These are phyloP conservation scores for Nepenthes mirabilis DNA, from an alignment of 148 eudicot genomes.

Conservation along the genomic window DNA sequence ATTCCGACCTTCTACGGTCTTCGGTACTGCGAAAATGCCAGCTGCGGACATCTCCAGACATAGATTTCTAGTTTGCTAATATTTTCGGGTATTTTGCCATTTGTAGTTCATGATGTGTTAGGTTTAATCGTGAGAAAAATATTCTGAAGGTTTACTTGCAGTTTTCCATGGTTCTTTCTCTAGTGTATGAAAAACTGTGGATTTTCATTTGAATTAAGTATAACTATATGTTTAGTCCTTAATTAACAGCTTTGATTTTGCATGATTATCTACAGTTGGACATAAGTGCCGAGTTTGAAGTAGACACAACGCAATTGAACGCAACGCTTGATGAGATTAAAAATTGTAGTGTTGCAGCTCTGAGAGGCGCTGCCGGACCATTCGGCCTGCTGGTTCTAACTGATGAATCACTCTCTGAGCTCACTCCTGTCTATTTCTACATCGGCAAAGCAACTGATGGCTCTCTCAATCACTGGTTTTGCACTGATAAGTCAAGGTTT, in stretches of 20 bases:
- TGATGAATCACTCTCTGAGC: slow-evolving; percentile 52
- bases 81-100: too few species aligned
- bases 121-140: too few species aligned
- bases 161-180: too few species aligned
- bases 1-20: too few species aligned
- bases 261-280: slow-evolving; percentile 38
- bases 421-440: slow-evolving; percentile 78
- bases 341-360: slow-evolving; percentile 49
- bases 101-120: too few species aligned
- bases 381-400: slow-evolving; percentile 79
- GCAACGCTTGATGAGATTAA: slow-evolving; percentile 34
- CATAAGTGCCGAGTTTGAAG: slow-evolving; percentile 50
- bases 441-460: slow-evolving; percentile 52
- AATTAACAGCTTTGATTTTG: background rate
- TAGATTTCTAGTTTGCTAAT: too few species aligned
- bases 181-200: too few species aligned
- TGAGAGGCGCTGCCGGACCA: slow-evolving; percentile 62
- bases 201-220: too few species aligned
- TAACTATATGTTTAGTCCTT: background rate
- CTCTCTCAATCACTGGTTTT: slow-evolving; percentile 44
- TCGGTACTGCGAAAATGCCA: too few species aligned
- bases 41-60: too few species aligned
- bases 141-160: too few species aligned
- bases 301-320: slow-evolving; percentile 37
- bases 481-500: slow-evolving; percentile 75